Evolutionary conservation across 192 early-diverging fungal genomes (phyloP), one percentile per base, ranked within the genome.

Genomic region (Cladochytrium replicatum): DNA sequence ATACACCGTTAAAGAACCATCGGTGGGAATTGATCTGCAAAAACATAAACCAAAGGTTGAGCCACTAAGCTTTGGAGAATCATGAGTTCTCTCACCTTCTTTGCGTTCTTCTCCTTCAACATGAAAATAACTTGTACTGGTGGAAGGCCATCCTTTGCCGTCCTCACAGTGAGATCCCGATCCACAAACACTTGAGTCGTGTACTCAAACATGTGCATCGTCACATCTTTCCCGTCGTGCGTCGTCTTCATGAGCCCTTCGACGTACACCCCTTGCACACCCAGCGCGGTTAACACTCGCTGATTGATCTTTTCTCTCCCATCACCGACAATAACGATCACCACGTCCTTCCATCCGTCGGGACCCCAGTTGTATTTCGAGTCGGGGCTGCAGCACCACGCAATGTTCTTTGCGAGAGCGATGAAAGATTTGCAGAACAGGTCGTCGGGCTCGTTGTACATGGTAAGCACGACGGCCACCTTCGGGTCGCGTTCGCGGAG

Each of bases 1-100:
- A 81, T 31, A 87, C 76, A 5, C 77, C 83, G 17, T 80, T 80
- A 56, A 86, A 86, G 60, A 83, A 86, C 84, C 84, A 86, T 25
- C 80, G 46, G 51, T 72, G 72, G 5, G 65, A 68, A 56, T 78
- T 78, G 62, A 78, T 78, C 74, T 86, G 78, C 78, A 80, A 41
- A n/a, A n/a, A n/a, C n/a, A n/a, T n/a, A n/a, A n/a, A n/a, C n/a
- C n/a, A n/a, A n/a, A 82, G 81, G 46, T 83, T 83, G 17, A 83
- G 1, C n/a, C 17, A 21, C 13, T 21, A 31, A 54, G 83, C 29
- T 27, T 63, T 2, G 81, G 81, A 0, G 71, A 60, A 52, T 69
- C 67, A 23, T 57, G 64, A 66, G 65, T 27, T 62, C 62, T 25
- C 40, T 27, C 34, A 60, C 58, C 75, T 78, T 78, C 47, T 75